These are phyloP conservation scores for Nothopassalora personata DNA, from an alignment of 2,329 filamentous ascomycete genomes.

Conservation along the genomic window DNA sequence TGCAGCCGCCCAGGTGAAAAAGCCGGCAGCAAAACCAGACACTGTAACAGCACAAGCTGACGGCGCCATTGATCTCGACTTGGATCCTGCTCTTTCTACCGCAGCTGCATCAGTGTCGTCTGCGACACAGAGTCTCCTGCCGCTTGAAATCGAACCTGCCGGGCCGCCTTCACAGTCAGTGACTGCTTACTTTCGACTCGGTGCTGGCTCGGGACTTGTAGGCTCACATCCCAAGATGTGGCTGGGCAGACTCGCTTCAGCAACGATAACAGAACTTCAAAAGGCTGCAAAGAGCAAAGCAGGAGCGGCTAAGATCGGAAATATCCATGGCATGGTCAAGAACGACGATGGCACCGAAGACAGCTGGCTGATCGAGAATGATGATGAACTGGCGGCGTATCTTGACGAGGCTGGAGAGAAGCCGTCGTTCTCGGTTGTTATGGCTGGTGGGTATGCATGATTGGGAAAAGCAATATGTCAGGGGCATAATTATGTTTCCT, in stretches of 20 bases:
- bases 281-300: slow-evolving; percentile 57
- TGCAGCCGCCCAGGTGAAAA: slow-evolving; percentile 1
- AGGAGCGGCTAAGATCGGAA: slow-evolving; percentile 14
- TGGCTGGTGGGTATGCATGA: slow-evolving; percentile 25
- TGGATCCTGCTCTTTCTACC: slow-evolving; percentile 20
- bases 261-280: slow-evolving; percentile 59
- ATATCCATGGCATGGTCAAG: slow-evolving; percentile 18
- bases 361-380: slow-evolving; percentile 60
- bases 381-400: slow-evolving; percentile 68
- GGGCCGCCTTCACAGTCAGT: slow-evolving; percentile 31
- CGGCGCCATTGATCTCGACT: slow-evolving; percentile 13
- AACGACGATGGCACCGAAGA: slow-evolving; percentile 53
- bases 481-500: no score
- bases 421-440: slow-evolving; percentile 43
- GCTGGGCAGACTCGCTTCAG: slow-evolving; percentile 57
- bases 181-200: slow-evolving; percentile 64
- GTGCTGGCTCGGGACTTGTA: slow-evolving; percentile 56
- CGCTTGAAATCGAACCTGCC: slow-evolving; percentile 28
- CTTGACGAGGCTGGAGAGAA: slow-evolving; percentile 57
- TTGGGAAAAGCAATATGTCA: no score
- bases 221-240: slow-evolving; percentile 51
- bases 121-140: neutral
- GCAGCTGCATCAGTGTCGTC: neutral
- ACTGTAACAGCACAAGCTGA: slow-evolving; percentile 11
- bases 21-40: slow-evolving; percentile 5